Evolutionary conservation across 208 protist species (phyloP), one percentile per base, ranked within the genome.

Genomic region (Leishmania tropica): DNA sequence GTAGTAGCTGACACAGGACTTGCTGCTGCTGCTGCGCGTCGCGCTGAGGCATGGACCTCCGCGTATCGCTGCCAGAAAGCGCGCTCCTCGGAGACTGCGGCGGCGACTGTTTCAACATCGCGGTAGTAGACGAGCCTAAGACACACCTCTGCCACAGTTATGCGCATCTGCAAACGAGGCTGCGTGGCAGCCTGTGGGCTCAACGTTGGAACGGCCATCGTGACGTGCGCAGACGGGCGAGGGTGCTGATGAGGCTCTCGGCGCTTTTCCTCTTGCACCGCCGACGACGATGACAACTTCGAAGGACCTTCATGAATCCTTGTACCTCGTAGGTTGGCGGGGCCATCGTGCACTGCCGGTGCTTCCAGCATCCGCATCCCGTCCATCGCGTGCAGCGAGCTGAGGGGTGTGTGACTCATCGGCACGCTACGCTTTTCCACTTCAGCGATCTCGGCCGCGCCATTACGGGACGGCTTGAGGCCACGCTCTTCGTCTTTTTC

Each of bases 61-160:
- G 79, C 62, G 67, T 83, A 86, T 67, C 67, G 83, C 83, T 80
- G 78, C 83, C 83, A 86, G 53, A 83, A 86, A 21, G 40, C 67
- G 28, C 47, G 65, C 21, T 76, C 78, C 51, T 86, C 78, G 11
- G 74, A 75, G 19, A 64, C 31, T 13, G 73, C 31, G 2, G 48
- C 58, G 62, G 75, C 40, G 56, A 45, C 42, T 1, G 78, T 54
- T 37, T 79, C 83, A 0, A 47, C 31, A 31, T 76, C 83, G 24
- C 73, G 71, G 35, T 67, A 73, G 75, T 54, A 37, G 45, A 86
- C 78, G n/a, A 86, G 83, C 21, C 83, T 51, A 31, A 86, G 2
- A 45, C 83, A 82, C 56, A 86, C 56, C 73, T 86, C 83, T 4
- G 78, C 47, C 31, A 86, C 83, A 51, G 45, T n/a, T 37, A 83